phyloP scores from a whole-genome alignment of 345 rosid genomes.

The Salix arbutifolia region DNA sequence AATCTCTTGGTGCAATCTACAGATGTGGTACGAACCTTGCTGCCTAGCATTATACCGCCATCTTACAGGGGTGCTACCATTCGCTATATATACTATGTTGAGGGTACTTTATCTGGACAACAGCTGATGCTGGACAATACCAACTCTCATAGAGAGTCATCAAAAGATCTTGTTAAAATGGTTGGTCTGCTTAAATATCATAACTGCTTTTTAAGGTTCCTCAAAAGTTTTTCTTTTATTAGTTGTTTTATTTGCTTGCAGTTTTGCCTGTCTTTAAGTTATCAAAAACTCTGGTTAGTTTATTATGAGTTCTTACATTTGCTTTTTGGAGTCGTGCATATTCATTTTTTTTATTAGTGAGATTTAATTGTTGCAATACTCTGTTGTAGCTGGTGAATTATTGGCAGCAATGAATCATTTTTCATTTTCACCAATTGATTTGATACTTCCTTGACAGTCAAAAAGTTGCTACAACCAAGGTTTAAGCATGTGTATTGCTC shows the following conservation, averaged over 20 bases:
- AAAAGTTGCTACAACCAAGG: background rate
- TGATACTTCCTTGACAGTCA: background rate
- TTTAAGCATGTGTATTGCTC: background rate
- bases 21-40: conserved; percentile 67
- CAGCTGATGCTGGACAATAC: conserved; percentile 70
- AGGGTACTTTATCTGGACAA: conserved; percentile 50
- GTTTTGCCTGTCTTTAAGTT: background rate
- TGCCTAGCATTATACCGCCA: conserved; percentile 79
- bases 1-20: conserved; percentile 23
- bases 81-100: conserved; percentile 80
- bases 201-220: conserved; percentile 10
- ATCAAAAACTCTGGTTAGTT: background rate
- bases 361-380: background rate
- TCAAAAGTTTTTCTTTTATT: conserved; percentile 6
- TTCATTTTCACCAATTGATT: background rate
- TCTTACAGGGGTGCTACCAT: conserved; percentile 79
- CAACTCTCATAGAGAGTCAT: conserved; percentile 37
- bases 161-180: conserved; percentile 53
- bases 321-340: background rate
- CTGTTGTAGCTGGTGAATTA: background rate
- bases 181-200: conserved; percentile 41
- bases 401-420: background rate
- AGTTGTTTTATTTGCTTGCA: background rate
- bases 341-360: background rate
- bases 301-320: conserved; percentile 1